phyloP scores from a whole-genome alignment of 2,329 filamentous ascomycete species.

The Leptographium radiaticola region DNA sequence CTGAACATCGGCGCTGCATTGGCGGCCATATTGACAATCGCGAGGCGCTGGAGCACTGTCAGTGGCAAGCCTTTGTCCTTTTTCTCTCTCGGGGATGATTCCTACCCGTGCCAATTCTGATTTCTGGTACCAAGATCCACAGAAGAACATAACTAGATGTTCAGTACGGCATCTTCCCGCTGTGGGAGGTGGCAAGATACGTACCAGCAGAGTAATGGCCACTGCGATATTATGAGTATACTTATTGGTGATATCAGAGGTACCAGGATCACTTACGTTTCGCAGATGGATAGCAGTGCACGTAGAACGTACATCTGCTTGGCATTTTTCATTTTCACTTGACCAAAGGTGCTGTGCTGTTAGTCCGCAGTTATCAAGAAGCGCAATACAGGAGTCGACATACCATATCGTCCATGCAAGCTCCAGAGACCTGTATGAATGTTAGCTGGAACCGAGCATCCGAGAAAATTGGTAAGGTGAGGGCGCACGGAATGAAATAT shows the following conservation, averaged over 20 bases:
- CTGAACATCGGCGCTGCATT: slow-evolving; percentile 15
- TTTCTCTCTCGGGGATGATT: not conserved
- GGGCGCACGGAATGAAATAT: slow-evolving; percentile 7
- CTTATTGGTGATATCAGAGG: not conserved
- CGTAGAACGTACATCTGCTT: slow-evolving; percentile 9
- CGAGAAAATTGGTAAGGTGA: no score
- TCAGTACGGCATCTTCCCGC: not conserved
- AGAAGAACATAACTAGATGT: slow-evolving; percentile 5
- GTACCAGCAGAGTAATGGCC: slow-evolving; percentile 9
- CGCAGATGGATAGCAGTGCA: slow-evolving; percentile 4
- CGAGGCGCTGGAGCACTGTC: slow-evolving; percentile 2
- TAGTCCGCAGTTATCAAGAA: no score
- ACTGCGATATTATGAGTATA: slow-evolving; percentile 1
- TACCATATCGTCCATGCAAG: slow-evolving; percentile 7
- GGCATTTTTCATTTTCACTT: slow-evolving; percentile 5
- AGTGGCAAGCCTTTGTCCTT: not conserved
- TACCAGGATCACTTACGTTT: slow-evolving; percentile 4
- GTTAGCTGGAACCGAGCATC: not conserved
- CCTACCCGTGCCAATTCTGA: slow-evolving; percentile 4
- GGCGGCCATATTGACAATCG: slow-evolving; percentile 6
- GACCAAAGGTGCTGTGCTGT: slow-evolving; percentile 7
- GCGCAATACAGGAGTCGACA: not conserved
- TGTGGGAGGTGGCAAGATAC: not conserved
- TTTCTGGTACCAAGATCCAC: slow-evolving; percentile 9
- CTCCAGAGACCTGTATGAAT: slow-evolving; percentile 1